Conservation (phyloP, 176 grass and related monocot species). For the Aegilops speltoides region DNA sequence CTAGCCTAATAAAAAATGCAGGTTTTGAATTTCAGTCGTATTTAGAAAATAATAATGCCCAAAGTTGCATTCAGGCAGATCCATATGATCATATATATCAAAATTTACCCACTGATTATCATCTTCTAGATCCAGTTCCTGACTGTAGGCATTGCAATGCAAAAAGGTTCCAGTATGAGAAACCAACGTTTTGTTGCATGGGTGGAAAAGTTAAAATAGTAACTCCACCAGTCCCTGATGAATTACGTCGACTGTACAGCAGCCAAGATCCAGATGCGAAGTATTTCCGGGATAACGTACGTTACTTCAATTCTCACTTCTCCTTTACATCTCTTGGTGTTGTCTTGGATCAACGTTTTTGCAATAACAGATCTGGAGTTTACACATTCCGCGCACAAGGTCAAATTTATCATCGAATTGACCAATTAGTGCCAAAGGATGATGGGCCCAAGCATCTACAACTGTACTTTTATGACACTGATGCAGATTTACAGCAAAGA, state of each 20-base stretch:
- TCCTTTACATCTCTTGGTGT: not conserved
- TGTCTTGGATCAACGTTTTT: not conserved
- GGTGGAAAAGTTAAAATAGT: slow-evolving; percentile 22
- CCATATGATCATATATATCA: not conserved
- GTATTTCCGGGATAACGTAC: not conserved
- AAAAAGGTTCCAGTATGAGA: slow-evolving; percentile 20
- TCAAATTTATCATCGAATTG: not conserved
- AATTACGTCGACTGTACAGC: not conserved
- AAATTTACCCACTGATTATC: not conserved
- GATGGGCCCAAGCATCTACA: not conserved
- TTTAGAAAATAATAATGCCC: not conserved
- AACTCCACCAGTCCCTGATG: not conserved
- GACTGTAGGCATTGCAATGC: not conserved
- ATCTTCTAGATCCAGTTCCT: not conserved
- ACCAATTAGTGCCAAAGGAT: not conserved
- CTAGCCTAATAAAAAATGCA: not conserved
- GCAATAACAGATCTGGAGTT: not conserved
- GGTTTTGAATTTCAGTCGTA: not conserved
- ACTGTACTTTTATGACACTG: too few species aligned
- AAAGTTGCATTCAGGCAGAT: not conserved
- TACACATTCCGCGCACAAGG: not conserved
- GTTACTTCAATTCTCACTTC: not conserved
- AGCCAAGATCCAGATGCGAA: not conserved
- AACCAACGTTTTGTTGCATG: slow-evolving; percentile 31
- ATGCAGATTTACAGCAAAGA: too few species aligned